phyloP scores from a whole-genome alignment of 352 stramenopile species.

The Hyaloperonospora brassicae region DNA sequence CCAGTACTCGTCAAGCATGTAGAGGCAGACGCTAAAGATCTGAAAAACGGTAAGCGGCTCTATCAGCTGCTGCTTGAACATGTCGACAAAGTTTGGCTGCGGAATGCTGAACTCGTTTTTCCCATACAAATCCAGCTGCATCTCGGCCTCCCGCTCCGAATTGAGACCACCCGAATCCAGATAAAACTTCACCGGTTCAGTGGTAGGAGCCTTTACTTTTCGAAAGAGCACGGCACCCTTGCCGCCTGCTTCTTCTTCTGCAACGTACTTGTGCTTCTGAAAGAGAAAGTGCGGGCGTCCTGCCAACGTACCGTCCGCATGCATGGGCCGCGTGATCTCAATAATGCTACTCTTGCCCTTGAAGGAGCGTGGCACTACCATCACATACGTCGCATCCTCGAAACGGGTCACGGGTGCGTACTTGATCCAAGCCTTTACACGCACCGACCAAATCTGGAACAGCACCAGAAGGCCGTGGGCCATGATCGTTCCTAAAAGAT shows the following conservation, averaged over 20 bases:
- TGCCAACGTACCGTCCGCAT: conserved; percentile 28
- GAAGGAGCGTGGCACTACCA: conserved; percentile 78
- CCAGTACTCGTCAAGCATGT: conserved; percentile 99
- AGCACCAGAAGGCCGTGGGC: conserved; percentile 84
- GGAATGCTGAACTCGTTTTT: conserved; percentile 93
- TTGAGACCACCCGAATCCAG: conserved; percentile 38
- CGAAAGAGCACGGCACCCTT: conserved; percentile 65
- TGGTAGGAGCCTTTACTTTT: conserved; percentile 69
- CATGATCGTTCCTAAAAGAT: conserved; percentile 65
- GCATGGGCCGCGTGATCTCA: conserved; percentile 37
- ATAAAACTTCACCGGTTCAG: conserved; percentile 58
- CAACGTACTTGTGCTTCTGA: conserved; percentile 87
- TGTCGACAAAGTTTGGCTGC: conserved; percentile 90
- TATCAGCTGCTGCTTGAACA: conserved; percentile 96
- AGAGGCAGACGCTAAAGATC: conserved; percentile 97
- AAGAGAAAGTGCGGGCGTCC: conserved; percentile 73
- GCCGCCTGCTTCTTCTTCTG: conserved; percentile 44
- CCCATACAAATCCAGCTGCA: conserved; percentile 65
- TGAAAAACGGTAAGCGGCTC: conserved; percentile 99
- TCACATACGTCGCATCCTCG: conserved; percentile 61
- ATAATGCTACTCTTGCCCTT: conserved; percentile 85
- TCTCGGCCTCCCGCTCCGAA: conserved; percentile 33
- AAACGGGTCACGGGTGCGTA: conserved; percentile 65
- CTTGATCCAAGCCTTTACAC: conserved; percentile 76
- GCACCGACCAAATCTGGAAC: conserved; percentile 84